phyloP scores from a whole-genome alignment of 106 monocot genomes.

The Dactylorhiza incarnata region DNA sequence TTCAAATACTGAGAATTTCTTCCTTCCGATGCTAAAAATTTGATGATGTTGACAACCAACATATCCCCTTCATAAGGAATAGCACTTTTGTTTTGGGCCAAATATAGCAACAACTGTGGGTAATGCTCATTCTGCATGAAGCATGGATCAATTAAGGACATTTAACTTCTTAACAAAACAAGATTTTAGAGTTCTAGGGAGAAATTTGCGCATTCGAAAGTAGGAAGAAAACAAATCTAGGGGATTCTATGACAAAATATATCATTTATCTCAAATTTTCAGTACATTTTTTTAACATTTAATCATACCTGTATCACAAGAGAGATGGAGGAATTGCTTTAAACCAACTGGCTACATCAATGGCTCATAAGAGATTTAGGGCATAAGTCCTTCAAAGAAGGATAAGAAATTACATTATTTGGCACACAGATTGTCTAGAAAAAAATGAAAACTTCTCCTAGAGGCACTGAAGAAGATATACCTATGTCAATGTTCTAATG shows the following conservation, averaged over 20 bases:
- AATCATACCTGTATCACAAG: too few relatives aligned
- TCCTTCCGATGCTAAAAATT: slow-evolving; percentile 60
- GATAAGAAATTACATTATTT: too few relatives aligned
- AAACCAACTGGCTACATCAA: too few relatives aligned
- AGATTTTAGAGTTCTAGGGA: background rate
- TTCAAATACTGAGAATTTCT: slow-evolving; percentile 43
- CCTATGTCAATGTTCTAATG: too few relatives aligned
- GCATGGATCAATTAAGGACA: slow-evolving; percentile 9
- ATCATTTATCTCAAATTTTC: background rate
- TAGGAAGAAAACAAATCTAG: background rate
- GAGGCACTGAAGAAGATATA: too few relatives aligned
- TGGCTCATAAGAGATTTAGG: too few relatives aligned
- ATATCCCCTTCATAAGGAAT: slow-evolving; percentile 55
- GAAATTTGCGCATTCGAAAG: background rate
- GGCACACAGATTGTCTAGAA: too few relatives aligned
- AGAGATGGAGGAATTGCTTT: too few relatives aligned
- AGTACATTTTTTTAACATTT: too few relatives aligned
- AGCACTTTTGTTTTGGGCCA: slow-evolving; percentile 48
- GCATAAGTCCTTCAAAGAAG: too few relatives aligned
- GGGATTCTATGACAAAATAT: background rate
- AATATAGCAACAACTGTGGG: slow-evolving; percentile 59
- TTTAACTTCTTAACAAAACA: background rate
- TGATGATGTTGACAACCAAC: slow-evolving; percentile 55
- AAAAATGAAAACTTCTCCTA: too few relatives aligned
- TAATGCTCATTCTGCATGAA: slow-evolving; percentile 52